Evolutionary conservation across 208 protist genomes (phyloP), one percentile per base, ranked within the genome.

Genomic region (Crithidia sp.): DNA sequence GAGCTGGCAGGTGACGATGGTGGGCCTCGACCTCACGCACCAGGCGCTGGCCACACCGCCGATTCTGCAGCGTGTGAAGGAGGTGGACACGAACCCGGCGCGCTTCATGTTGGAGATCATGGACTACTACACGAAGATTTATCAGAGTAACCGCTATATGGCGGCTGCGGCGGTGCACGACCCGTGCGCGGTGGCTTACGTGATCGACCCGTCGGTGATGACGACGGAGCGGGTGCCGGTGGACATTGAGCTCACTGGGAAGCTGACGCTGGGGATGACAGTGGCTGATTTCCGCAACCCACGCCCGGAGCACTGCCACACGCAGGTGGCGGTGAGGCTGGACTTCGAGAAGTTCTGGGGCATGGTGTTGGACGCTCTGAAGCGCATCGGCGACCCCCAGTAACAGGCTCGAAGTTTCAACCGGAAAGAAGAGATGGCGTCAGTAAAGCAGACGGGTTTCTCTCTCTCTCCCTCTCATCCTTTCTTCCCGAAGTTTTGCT

Each of bases 11-110:
- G 53, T 96, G 62, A 90, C 89, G 44, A 95, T 96, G 89, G 86
- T 95, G 50, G 90, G 90, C 2, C 65, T 96, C 4, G 87, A 96
- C 75, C 87, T 95, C 8, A 95, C 92, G n/a, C 76, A 91, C 45
- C 93, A 92, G 56, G 90, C 86, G 8, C 62, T 89, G 7, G 82
- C 78, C 14, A 93, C 86, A 13, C 67, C 74, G 14, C 62, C 43
- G 10, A 80, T 96, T 19, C 43, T 88, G 59, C 44, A 86, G 54
- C 41, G 68, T 8, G 82, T 95, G 45, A 44, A 56, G 7, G 74
- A 74, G 7, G 69, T 90, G n/a, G 72, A 70, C 58, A 87, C 84
- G 13, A 66, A 61, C 45, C 69, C 84, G 6, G 49, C 81, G 7
- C 45, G 53, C 6, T 81, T 93, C 39, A 80, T 88, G 43, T 13